phyloP scores from a whole-genome alignment of 495 filamentous ascomycete genomes.

The Penicillium daleae region DNA sequence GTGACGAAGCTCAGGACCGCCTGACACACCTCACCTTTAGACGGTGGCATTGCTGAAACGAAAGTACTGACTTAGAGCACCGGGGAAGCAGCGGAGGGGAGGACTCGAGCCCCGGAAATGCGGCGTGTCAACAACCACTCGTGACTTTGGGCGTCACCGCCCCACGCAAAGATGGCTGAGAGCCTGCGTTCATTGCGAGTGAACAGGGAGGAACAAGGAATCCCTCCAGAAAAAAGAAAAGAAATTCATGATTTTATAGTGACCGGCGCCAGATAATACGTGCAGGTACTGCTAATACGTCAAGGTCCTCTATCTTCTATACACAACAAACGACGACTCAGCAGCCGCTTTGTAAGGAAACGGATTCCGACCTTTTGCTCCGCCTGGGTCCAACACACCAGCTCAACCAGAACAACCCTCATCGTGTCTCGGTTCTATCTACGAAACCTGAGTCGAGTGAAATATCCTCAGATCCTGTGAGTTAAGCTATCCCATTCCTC shows the following conservation, averaged over 20 bases:
- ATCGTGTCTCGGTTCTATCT: slow-evolving; percentile 40
- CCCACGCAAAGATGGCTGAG: slow-evolving; percentile 20
- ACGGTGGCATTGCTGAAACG: slow-evolving; percentile 11
- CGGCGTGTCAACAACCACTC: slow-evolving; percentile 34
- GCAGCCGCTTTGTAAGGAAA: slow-evolving; percentile 33
- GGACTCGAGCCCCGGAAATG: slow-evolving; percentile 9
- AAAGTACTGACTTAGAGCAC: background rate
- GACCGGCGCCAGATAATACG: background rate
- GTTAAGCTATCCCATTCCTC: slow-evolving; percentile 26
- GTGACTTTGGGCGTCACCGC: slow-evolving; percentile 39
- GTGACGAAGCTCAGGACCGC: slow-evolving; percentile 74
- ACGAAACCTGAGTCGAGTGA: slow-evolving; percentile 39
- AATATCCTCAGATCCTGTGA: slow-evolving; percentile 38
- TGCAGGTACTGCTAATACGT: background rate
- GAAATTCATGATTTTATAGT: background rate
- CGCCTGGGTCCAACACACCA: slow-evolving; percentile 28
- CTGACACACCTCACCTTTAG: slow-evolving; percentile 53
- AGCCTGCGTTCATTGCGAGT: background rate
- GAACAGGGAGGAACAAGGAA: background rate
- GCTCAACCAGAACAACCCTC: slow-evolving; percentile 18
- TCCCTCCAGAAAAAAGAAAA: background rate
- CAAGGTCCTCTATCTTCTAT: background rate
- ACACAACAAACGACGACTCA: background rate
- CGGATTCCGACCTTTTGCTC: slow-evolving; percentile 31
- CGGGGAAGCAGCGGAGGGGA: slow-evolving; percentile 1